Conservation (phyloP, 2,329 filamentous ascomycete genomes). For the Calonectria leucothoes region DNA sequence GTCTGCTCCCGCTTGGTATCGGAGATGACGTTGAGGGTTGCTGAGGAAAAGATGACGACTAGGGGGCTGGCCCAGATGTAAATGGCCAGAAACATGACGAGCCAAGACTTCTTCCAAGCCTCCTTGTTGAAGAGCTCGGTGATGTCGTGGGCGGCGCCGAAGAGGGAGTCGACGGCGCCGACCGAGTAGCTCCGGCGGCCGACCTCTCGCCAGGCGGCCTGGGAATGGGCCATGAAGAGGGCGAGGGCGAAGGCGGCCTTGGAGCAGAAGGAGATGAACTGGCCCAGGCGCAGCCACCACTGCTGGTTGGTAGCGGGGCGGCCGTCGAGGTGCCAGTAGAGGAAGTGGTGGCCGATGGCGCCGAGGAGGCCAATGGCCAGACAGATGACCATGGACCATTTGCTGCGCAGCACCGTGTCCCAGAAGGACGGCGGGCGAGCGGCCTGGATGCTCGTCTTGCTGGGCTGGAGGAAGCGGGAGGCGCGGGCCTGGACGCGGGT, state of each 20-base stretch:
- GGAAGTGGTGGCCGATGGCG: slow-evolving; percentile 17
- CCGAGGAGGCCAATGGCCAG: slow-evolving; percentile 13
- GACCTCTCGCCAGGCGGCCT: slow-evolving; percentile 23
- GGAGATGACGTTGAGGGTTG: slow-evolving; percentile 24
- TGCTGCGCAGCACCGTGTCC: slow-evolving; percentile 16
- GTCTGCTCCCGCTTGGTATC: slow-evolving; percentile 9
- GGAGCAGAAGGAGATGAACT: slow-evolving; percentile 24
- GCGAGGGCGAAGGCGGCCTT: slow-evolving; percentile 24
- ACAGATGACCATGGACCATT: slow-evolving; percentile 24
- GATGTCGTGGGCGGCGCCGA: slow-evolving; percentile 27
- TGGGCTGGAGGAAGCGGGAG: not conserved
- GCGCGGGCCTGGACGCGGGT: not conserved
- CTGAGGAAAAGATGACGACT: slow-evolving; percentile 35
- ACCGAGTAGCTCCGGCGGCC: slow-evolving; percentile 18
- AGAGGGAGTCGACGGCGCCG: slow-evolving; percentile 31
- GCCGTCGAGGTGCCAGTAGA: slow-evolving; percentile 9
- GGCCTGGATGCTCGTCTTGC: not conserved
- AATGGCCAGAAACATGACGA: slow-evolving; percentile 36
- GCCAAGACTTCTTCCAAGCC: slow-evolving; percentile 34
- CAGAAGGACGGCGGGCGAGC: not conserved
- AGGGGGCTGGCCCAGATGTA: slow-evolving; percentile 35
- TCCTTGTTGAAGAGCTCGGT: slow-evolving; percentile 31
- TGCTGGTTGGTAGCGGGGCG: slow-evolving; percentile 14
- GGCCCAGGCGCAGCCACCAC: slow-evolving; percentile 25
- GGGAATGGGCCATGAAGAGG: slow-evolving; percentile 24